Evolutionary conservation across 2,329 filamentous ascomycete genomes (phyloP).

Genomic region (Gaeumannomyces sp.): DNA sequence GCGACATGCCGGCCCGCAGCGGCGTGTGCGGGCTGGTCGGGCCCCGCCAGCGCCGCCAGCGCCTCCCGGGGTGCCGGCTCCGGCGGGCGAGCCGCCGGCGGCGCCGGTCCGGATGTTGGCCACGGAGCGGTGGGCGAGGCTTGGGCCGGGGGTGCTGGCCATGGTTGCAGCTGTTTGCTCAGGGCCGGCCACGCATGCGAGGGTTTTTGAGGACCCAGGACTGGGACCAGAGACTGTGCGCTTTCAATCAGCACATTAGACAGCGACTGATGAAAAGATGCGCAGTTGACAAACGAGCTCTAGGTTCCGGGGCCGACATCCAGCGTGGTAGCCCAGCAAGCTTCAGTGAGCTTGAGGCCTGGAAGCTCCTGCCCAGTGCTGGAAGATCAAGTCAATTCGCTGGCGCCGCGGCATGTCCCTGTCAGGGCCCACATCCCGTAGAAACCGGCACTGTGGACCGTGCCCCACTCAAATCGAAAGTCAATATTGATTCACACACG

Average conservation of each 20-base stretch:
- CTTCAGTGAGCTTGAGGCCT: not conserved
- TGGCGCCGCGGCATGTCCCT: too few relatives aligned
- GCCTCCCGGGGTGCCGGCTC: slow-evolving; percentile 13
- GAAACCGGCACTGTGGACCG: not conserved
- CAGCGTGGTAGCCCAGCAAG: too few relatives aligned
- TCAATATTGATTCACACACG: not conserved
- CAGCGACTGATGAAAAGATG: not conserved
- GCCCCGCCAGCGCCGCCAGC: slow-evolving; percentile 13
- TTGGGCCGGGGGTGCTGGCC: slow-evolving; percentile 36
- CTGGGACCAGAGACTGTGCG: not conserved
- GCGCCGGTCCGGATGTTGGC: slow-evolving; percentile 46
- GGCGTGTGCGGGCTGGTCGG: slow-evolving; percentile 56
- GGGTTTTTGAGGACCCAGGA: too few relatives aligned
- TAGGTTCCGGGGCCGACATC: too few relatives aligned
- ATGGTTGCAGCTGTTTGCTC: slow-evolving; percentile 24
- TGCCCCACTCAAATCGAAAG: not conserved
- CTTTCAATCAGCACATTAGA: too few relatives aligned
- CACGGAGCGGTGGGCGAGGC: slow-evolving; percentile 51
- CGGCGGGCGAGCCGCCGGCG: slow-evolving; percentile 19
- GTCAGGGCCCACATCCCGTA: not conserved
- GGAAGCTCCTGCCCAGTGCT: not conserved
- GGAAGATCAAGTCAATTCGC: not conserved
- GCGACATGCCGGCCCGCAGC: slow-evolving; percentile 40
- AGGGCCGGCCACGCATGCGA: not conserved
- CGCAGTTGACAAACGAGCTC: too few relatives aligned